phyloP scores from a whole-genome alignment of 441 rosid species.

The Bocquillonia castaneifolia region DNA sequence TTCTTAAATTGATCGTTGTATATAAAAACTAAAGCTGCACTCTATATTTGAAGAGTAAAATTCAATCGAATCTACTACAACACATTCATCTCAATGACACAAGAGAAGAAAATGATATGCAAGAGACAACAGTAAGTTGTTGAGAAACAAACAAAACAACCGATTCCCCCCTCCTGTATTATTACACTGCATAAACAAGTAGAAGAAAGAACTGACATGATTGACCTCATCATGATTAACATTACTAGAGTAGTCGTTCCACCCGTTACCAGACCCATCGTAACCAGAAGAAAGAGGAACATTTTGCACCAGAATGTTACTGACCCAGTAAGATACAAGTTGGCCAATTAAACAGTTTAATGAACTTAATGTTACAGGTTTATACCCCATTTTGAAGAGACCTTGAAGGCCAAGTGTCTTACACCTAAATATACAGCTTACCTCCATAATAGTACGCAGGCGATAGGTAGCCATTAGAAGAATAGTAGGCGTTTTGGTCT shows the following conservation, averaged over 20 bases:
- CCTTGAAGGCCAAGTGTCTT: not conserved
- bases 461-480: constrained; percentile 38
- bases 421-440: constrained; percentile 16
- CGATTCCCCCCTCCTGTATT: not conserved
- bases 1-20: not conserved
- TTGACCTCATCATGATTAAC: constrained; percentile 43
- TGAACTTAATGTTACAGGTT: not conserved
- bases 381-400: not conserved
- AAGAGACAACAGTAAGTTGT: not conserved
- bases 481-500: constrained; percentile 44
- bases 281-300: constrained; percentile 16
- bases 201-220: constrained; percentile 9
- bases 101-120: not conserved
- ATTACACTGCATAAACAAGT: not conserved
- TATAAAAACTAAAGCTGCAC: not conserved
- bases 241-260: constrained; percentile 43
- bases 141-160: not conserved
- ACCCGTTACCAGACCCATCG: constrained; percentile 32
- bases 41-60: not conserved
- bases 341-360: not conserved
- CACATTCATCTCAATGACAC: not conserved
- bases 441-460: constrained; percentile 40
- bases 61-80: not conserved
- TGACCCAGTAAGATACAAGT: not conserved
- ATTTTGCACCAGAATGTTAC: not conserved